Conservation (phyloP, 2,329 filamentous ascomycete species). For the Aspergillus sp. region DNA sequence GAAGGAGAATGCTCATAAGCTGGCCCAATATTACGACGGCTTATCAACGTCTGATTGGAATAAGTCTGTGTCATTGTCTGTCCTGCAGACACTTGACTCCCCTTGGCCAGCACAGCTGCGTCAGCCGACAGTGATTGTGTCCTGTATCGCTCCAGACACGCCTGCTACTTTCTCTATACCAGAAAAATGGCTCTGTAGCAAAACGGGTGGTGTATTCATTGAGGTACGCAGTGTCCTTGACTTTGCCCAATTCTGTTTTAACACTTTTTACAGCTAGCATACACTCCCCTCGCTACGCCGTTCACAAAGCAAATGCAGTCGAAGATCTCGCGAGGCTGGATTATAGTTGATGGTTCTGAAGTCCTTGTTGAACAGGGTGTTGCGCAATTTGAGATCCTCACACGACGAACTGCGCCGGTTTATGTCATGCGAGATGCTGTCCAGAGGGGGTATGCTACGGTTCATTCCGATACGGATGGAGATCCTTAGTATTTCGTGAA, state of each 20-base stretch:
- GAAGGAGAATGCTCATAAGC: slow-evolving; percentile 8
- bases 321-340: slow-evolving; percentile 13
- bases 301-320: slow-evolving; percentile 11
- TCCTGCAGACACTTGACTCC: slow-evolving; percentile 7
- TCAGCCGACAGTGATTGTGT: slow-evolving; percentile 16
- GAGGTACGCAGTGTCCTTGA: slow-evolving; percentile 11
- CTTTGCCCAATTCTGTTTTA: not conserved
- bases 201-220: slow-evolving; percentile 17
- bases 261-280: slow-evolving; percentile 8
- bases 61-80: slow-evolving; percentile 2
- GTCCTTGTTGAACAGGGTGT: slow-evolving; percentile 18
- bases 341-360: slow-evolving; percentile 15
- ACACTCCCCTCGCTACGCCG: slow-evolving; percentile 10
- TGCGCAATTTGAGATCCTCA: slow-evolving; percentile 20
- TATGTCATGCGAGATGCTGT: slow-evolving; percentile 17
- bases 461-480: no score
- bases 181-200: slow-evolving; percentile 15
- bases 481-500: no score
- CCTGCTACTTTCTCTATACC: slow-evolving; percentile 10
- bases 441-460: not conserved
- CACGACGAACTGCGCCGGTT: slow-evolving; percentile 14
- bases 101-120: slow-evolving; percentile 13
- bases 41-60: slow-evolving; percentile 8
- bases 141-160: slow-evolving; percentile 13
- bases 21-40: slow-evolving; percentile 13